These are phyloP conservation scores for Geotrichum reessii DNA, from an alignment of 1,139 yeast genomes.

Conservation along the genomic window DNA sequence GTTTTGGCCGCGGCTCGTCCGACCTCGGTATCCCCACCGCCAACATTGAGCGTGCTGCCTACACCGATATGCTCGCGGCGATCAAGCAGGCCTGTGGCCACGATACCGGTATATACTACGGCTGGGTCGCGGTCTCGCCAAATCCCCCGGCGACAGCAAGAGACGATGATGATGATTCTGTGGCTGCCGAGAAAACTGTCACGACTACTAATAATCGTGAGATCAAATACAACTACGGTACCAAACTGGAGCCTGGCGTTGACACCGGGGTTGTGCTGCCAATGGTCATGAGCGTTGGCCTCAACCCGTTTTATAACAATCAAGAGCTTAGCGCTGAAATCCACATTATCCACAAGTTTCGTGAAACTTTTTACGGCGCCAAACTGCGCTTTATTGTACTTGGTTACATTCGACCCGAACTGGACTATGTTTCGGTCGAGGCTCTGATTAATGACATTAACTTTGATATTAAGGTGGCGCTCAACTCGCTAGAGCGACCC, in stretches of 20 bases:
- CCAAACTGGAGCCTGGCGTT: conserved; percentile 38
- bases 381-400: conserved; percentile 58
- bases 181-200: conserved; percentile 4
- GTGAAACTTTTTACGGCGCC: conserved; percentile 75
- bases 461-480: conserved; percentile 67
- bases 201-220: conserved; percentile 20
- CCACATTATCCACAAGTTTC: conserved; percentile 74
- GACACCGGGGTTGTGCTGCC: conserved; percentile 52
- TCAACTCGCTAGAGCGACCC: conserved; percentile 42
- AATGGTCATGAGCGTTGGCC: conserved; percentile 93
- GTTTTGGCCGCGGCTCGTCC: conserved; percentile 92
- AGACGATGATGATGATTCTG: conserved; percentile 15
- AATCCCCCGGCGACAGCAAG: conserved; percentile 11
- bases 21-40: conserved; percentile 96
- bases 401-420: conserved; percentile 89
- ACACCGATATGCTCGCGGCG: conserved; percentile 43
- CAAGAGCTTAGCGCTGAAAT: conserved; percentile 58
- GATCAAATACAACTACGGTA: conserved; percentile 58
- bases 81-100: conserved; percentile 10
- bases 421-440: conserved; percentile 78
- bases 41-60: conserved; percentile 62
- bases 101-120: conserved; percentile 89
- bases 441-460: conserved; percentile 83
- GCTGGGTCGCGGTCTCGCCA: conserved; percentile 53
- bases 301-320: conserved; percentile 89